Percentiles rank a stretch among this genome's conserved stretches.
These are phyloP conservation scores for Aurantiochytrium sp. DNA, from an alignment of 108 stramenopile species.

Conservation along the genomic window DNA sequence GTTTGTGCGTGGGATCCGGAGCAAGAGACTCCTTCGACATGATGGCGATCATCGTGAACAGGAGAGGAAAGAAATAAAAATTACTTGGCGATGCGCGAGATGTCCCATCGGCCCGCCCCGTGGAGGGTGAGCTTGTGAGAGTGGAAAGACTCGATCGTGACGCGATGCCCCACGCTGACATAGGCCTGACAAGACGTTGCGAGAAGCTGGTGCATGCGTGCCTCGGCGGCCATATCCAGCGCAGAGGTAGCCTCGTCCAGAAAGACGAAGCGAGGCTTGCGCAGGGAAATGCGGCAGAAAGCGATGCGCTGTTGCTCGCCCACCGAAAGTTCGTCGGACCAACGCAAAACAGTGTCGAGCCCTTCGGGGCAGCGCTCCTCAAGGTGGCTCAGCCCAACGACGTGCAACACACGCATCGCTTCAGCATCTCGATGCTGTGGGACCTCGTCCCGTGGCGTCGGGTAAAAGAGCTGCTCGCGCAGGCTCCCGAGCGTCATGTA, in stretches of 20 bases:
- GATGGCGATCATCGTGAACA: no score
- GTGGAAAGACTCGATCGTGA: slow-evolving; percentile 72
- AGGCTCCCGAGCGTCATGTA: slow-evolving; percentile 80
- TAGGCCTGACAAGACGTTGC: slow-evolving; percentile 55
- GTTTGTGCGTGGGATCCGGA: no score
- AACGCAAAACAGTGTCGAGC: slow-evolving; percentile 65
- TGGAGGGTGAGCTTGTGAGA: slow-evolving; percentile 55
- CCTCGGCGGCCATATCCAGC: slow-evolving; percentile 63
- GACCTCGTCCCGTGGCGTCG: slow-evolving; percentile 35
- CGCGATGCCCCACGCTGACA: slow-evolving; percentile 86
- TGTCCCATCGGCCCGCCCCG: neutral
- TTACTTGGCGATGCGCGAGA: neutral
- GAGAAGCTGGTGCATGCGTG: slow-evolving; percentile 72
- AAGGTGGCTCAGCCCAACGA: slow-evolving; percentile 62
- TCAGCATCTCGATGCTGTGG: slow-evolving; percentile 31
- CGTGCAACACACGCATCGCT: slow-evolving; percentile 52
- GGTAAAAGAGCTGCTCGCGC: slow-evolving; percentile 81
- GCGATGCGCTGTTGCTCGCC: slow-evolving; percentile 95
- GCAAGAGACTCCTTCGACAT: no score
- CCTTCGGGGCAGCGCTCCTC: slow-evolving; percentile 63
- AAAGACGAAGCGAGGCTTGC: slow-evolving; percentile 74
- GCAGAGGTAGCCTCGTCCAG: slow-evolving; percentile 86
- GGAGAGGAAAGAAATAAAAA: no score
- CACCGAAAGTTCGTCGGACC: slow-evolving; percentile 76
- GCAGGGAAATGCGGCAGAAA: slow-evolving; percentile 76